Evolutionary conservation across 495 filamentous ascomycete genomes (phyloP).

Genomic region (Annulohypoxylon maeteangense): DNA sequence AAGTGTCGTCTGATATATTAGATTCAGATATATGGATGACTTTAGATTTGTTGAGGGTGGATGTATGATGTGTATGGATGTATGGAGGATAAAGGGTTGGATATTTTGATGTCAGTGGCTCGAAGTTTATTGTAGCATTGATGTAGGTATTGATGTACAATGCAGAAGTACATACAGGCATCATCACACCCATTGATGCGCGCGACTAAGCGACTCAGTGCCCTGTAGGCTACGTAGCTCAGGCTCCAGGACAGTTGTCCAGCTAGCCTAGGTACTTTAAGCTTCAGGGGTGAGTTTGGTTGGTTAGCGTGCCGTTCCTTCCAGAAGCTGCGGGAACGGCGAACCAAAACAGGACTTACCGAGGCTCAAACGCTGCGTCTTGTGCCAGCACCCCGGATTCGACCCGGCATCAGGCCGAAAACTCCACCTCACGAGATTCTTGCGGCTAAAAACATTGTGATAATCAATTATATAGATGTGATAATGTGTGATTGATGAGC

Average conservation of each 20-base stretch:
- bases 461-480: constrained; percentile 9
- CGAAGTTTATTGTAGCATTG: constrained; percentile 2
- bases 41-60: not conserved
- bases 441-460: constrained; percentile 20
- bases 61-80: not conserved
- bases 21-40: not conserved
- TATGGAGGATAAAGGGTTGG: constrained; percentile 7
- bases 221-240: constrained; percentile 35
- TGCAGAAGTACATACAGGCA: not conserved
- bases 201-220: not conserved
- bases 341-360: constrained; percentile 33
- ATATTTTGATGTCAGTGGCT: constrained; percentile 38
- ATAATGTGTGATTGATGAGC: constrained; percentile 1
- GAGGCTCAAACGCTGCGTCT: constrained; percentile 26
- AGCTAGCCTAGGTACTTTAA: constrained; percentile 8
- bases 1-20: not conserved
- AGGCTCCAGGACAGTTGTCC: constrained; percentile 13
- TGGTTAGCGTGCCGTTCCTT: constrained; percentile 25
- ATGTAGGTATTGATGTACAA: not conserved
- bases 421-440: constrained; percentile 35
- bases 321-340: constrained; percentile 35
- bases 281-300: constrained; percentile 9
- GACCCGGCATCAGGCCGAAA: constrained; percentile 24
- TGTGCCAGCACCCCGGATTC: constrained; percentile 37
- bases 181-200: constrained; percentile 10